Evolutionary conservation across 371 early-diverging fungal species (phyloP).

Genomic region (Sporodiniella umbellata): DNA sequence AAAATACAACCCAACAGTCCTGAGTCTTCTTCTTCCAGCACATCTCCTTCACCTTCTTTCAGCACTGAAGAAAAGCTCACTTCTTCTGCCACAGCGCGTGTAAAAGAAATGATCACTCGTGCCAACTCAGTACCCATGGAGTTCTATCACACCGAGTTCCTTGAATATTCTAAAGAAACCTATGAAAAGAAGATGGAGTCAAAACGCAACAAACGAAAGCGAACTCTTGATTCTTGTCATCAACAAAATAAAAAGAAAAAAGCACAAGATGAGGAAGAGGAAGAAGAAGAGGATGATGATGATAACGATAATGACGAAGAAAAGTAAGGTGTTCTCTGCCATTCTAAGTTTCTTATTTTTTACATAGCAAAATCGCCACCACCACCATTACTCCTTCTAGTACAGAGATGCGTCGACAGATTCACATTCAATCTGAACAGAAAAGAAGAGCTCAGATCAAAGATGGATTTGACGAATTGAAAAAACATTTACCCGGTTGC

Average conservation of each 20-base stretch:
- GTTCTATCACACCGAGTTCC: conserved; percentile 48
- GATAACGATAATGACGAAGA: conserved; percentile 15
- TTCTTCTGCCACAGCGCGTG: conserved; percentile 38
- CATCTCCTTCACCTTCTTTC: conserved; percentile 21
- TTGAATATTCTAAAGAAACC: conserved; percentile 47
- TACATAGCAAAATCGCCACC: too few species aligned
- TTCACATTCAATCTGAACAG: conserved; percentile 55
- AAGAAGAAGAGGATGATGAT: conserved; percentile 21
- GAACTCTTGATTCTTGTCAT: conserved; percentile 11
- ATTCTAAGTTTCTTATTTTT: not conserved
- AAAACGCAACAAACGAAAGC: conserved; percentile 41
- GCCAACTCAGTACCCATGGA: conserved; percentile 49
- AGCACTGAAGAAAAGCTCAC: conserved; percentile 13
- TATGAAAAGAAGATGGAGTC: conserved; percentile 45
- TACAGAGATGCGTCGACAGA: conserved; percentile 47
- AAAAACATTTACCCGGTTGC: conserved; percentile 50
- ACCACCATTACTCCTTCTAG: too few species aligned
- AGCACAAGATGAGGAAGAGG: conserved; percentile 18
- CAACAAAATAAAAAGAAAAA: conserved; percentile 6
- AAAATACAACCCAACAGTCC: conserved; percentile 31
- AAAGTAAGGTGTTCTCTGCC: not conserved
- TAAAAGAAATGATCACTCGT: conserved; percentile 46
- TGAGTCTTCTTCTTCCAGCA: conserved; percentile 35
- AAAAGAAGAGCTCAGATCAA: conserved; percentile 52
- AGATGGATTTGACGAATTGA: conserved; percentile 52